Conservation (phyloP, 75 land plant species). For the Cunninghamia lanceolata region DNA sequence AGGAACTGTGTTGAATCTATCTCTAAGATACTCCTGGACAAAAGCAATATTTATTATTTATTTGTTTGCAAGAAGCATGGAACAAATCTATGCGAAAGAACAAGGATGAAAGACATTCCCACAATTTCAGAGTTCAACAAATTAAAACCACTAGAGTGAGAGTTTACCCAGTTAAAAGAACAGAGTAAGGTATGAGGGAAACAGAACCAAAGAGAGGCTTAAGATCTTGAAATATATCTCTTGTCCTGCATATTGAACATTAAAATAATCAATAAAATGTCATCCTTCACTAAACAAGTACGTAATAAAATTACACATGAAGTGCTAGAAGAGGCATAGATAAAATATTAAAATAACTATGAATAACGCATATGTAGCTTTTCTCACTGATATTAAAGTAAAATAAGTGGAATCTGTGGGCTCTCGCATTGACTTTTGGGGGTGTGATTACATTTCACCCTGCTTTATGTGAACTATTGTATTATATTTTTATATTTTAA, state of each 20-base stretch:
- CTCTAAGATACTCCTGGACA: background rate
- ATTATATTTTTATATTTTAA: too few relatives aligned
- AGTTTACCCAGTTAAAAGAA: slow-evolving; percentile 2
- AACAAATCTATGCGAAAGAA: background rate
- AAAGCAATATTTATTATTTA: background rate
- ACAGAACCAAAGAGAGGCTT: slow-evolving; percentile 3
- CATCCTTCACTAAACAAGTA: background rate
- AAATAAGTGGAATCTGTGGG: background rate
- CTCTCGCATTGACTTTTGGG: too few relatives aligned
- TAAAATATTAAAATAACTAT: background rate
- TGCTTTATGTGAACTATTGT: background rate
- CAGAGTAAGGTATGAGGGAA: background rate
- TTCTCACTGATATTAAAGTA: background rate
- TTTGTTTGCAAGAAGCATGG: background rate
- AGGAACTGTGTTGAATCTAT: background rate
- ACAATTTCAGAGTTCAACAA: background rate
- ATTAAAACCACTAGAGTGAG: background rate
- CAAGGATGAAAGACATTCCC: background rate
- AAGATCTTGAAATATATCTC: slow-evolving; percentile 7
- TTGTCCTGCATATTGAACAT: slow-evolving; percentile 7
- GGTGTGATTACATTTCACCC: too few relatives aligned
- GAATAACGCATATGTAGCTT: background rate
- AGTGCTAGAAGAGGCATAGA: background rate
- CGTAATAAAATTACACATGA: background rate
- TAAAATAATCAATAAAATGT: background rate